phyloP scores from a whole-genome alignment of 2,329 filamentous ascomycete species.

The Fusarium torulosum region DNA sequence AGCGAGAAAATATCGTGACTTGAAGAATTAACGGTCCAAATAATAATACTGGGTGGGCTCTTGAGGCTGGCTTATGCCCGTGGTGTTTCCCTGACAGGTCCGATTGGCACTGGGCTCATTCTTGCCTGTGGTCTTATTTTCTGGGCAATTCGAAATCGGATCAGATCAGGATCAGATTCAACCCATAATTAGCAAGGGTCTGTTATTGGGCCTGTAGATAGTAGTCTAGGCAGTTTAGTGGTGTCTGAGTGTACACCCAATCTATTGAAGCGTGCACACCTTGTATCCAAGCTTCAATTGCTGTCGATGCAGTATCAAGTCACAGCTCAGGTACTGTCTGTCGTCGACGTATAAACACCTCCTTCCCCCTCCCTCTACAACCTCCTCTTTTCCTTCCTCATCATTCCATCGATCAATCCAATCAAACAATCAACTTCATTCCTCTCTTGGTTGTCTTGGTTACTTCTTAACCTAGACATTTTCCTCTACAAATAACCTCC shows the following conservation, averaged over 20 bases:
- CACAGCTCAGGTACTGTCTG: slow-evolving; percentile 1
- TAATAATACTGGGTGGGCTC: slow-evolving; percentile 7
- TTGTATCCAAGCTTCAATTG: not conserved
- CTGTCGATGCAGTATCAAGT: not conserved
- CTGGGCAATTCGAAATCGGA: slow-evolving; percentile 32
- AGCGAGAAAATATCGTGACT: slow-evolving; percentile 36
- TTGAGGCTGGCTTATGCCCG: slow-evolving; percentile 24
- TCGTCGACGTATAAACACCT: slow-evolving; percentile 45
- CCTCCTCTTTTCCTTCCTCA: slow-evolving; percentile 36
- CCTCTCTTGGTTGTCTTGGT: slow-evolving; percentile 39
- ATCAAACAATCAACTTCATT: slow-evolving; percentile 36
- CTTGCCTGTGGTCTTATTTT: slow-evolving; percentile 39
- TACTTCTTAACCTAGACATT: slow-evolving; percentile 32
- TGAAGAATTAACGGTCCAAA: slow-evolving; percentile 18
- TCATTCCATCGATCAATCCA: slow-evolving; percentile 38
- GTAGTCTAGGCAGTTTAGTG: too few relatives aligned
- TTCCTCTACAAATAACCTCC: slow-evolving; percentile 19
- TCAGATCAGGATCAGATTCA: slow-evolving; percentile 33
- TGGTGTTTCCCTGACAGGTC: slow-evolving; percentile 38
- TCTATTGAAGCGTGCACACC: slow-evolving; percentile 16
- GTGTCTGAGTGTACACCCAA: slow-evolving; percentile 23
- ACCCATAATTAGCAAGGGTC: slow-evolving; percentile 24
- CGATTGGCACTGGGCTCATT: slow-evolving; percentile 17
- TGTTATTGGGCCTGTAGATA: slow-evolving; percentile 6
- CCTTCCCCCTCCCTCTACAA: slow-evolving; percentile 34